These are phyloP conservation scores for Babesia ovis DNA, from an alignment of 169 alveolate species.

Conservation along the genomic window DNA sequence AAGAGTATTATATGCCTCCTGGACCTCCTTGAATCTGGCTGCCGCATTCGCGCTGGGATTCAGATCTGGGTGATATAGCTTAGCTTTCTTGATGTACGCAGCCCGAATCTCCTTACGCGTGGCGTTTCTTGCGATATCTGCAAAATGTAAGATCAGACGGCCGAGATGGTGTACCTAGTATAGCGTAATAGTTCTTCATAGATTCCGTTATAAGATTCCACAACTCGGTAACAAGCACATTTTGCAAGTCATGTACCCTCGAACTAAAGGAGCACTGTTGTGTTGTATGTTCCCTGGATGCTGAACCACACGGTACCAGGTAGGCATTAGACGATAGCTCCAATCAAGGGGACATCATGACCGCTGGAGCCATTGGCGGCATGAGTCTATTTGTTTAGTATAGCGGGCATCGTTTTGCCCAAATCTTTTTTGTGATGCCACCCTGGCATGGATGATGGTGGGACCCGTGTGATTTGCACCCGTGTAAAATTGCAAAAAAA, in stretches of 20 bases:
- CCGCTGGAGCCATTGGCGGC: not conserved
- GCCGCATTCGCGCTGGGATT: slow-evolving; percentile 81
- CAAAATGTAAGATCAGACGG: not conserved
- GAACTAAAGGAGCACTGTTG: too few relatives aligned
- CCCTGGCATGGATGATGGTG: not conserved
- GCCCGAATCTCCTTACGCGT: slow-evolving; percentile 84
- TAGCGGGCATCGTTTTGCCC: not conserved
- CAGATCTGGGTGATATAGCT: slow-evolving; percentile 90
- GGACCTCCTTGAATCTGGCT: slow-evolving; percentile 83
- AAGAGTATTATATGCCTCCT: slow-evolving; percentile 86
- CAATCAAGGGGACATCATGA: not conserved
- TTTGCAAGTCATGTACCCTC: too few relatives aligned
- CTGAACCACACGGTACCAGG: too few relatives aligned
- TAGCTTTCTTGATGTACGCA: slow-evolving; percentile 89
- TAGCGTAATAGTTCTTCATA: slow-evolving; percentile 66
- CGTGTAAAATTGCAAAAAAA: not conserved
- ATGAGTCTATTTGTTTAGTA: not conserved
- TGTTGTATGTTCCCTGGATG: too few relatives aligned
- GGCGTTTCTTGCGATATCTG: slow-evolving; percentile 80
- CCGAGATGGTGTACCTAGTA: slow-evolving; percentile 41
- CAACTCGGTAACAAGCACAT: too few relatives aligned
- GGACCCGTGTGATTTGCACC: not conserved
- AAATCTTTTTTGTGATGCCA: not conserved
- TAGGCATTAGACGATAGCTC: too few relatives aligned
- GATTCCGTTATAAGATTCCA: not conserved